Conservation (phyloP, 164 flowering plant genomes). For the Tinospora cordifolia region DNA sequence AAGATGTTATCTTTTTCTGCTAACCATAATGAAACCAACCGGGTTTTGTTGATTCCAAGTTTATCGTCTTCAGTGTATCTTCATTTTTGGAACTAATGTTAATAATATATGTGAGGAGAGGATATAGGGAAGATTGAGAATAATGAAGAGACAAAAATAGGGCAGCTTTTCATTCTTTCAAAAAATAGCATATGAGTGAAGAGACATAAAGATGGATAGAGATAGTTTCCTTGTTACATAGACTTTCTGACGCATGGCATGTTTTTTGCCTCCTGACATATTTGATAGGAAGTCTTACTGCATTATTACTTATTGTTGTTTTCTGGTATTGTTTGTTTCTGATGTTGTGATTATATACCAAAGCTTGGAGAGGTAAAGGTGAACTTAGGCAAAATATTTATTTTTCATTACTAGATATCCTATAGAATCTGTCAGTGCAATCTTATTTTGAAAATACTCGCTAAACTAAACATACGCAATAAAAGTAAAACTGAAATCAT, state of each 20-base stretch:
- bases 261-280: background rate
- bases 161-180: background rate
- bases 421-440: background rate
- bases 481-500: background rate
- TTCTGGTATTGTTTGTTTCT: background rate
- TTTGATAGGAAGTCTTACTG: no score
- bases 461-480: background rate
- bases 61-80: background rate
- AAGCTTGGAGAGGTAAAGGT: background rate
- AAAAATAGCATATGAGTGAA: background rate
- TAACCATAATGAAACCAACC: background rate
- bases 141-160: background rate
- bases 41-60: background rate
- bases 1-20: background rate
- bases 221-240: constrained; percentile 3
- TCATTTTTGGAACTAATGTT: background rate
- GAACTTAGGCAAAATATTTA: background rate
- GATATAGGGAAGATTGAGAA: background rate
- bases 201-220: constrained; percentile 8
- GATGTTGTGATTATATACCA: background rate
- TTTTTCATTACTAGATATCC: background rate
- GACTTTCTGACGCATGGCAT: constrained; percentile 6
- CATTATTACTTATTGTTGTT: background rate
- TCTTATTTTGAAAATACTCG: background rate
- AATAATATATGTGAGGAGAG: background rate